Conservation (phyloP, 371 early-diverging fungal genomes). For the Chytridium lagenaria region DNA sequence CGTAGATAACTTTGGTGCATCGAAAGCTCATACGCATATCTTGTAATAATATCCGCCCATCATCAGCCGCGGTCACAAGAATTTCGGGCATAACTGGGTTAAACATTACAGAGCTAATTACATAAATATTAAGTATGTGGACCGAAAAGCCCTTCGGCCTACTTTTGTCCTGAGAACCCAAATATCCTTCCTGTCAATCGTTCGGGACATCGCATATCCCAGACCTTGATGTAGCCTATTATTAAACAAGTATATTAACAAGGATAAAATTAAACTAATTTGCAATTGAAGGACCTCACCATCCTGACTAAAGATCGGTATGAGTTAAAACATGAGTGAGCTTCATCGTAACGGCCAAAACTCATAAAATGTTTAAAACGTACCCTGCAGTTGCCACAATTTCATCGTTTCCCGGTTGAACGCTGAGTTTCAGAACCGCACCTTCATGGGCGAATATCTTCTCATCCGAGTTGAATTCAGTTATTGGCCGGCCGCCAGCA, state of each 20-base stretch:
- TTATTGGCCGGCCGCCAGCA: not conserved
- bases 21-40: constrained; percentile 6
- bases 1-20: not conserved
- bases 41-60: constrained; percentile 35
- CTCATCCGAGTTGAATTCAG: not conserved
- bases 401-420: constrained; percentile 35
- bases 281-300: not conserved
- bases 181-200: not conserved
- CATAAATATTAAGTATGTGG: not conserved
- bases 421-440: constrained; percentile 38
- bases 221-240: constrained; percentile 34
- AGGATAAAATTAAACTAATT: not conserved
- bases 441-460: constrained; percentile 33
- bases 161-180: constrained; percentile 7
- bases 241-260: not conserved
- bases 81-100: constrained; percentile 38
- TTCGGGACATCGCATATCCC: constrained; percentile 31
- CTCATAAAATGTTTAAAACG: not conserved
- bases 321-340: not conserved
- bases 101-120: constrained; percentile 35
- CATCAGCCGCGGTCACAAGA: constrained; percentile 35
- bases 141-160: not conserved
- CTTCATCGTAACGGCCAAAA: not conserved
- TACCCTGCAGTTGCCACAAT: constrained; percentile 39
- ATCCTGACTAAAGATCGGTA: not conserved